These are phyloP conservation scores for Andrographis paniculata DNA, from an alignment of 305 asterid species.

Conservation along the genomic window DNA sequence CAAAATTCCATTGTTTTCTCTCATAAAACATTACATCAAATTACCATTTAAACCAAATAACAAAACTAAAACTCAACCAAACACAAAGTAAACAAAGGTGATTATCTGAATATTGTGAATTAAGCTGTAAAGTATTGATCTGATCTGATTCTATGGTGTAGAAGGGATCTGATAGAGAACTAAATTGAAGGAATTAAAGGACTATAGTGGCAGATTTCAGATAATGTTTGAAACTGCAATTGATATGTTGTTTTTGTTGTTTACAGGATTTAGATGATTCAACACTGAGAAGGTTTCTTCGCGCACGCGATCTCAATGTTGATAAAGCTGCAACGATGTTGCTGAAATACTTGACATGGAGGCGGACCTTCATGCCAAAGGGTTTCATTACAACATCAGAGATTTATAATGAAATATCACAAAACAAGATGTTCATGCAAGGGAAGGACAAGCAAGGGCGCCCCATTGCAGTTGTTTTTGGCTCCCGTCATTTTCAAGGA, in stretches of 20 bases:
- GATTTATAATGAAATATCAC: conserved; percentile 45
- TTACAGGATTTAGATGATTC: conserved; percentile 51
- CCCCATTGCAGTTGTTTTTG: conserved; percentile 52
- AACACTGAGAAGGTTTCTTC: conserved; percentile 71
- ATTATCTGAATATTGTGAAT: too few species aligned
- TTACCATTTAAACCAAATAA: too few species aligned
- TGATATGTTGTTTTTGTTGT: not conserved
- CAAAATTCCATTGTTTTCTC: too few species aligned
- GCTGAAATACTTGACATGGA: conserved; percentile 50
- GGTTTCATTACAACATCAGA: conserved; percentile 41
- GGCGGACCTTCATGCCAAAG: conserved; percentile 42
- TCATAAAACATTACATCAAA: too few species aligned
- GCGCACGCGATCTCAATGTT: conserved; percentile 50
- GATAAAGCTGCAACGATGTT: conserved; percentile 62
- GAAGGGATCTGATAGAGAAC: too few species aligned
- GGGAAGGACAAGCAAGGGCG: conserved; percentile 59
- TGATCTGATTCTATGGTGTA: too few species aligned
- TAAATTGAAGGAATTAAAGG: too few species aligned
- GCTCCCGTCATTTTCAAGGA: conserved; percentile 49
- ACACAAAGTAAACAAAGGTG: too few species aligned
- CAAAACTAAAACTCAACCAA: too few species aligned
- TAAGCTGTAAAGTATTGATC: too few species aligned
- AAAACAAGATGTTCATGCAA: conserved; percentile 60
- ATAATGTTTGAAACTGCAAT: too few species aligned
- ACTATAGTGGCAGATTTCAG: too few species aligned